Evolutionary conservation across 2,329 filamentous ascomycete genomes (phyloP), one percentile per base, ranked within the genome.

Genomic region (Microdochium bolleyi): DNA sequence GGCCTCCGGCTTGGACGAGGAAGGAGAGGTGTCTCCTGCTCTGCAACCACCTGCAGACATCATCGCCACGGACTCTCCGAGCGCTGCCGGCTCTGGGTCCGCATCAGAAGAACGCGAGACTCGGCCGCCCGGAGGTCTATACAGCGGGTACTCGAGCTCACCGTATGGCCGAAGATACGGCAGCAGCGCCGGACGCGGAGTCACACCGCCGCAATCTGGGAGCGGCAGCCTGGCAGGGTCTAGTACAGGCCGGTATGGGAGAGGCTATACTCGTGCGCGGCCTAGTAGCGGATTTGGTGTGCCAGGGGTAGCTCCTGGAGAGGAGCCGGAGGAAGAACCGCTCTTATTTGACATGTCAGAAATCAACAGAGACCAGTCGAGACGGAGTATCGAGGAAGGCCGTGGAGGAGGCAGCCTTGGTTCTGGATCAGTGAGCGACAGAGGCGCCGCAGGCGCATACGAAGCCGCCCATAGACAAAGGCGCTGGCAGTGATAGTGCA

Each of bases 311-410:
- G 63, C 64, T 0, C 67, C 70, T 9, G 75, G 80, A 48, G 70
- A 70, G 51, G 79, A 80, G 5, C 68, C 73, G 24, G 83, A 87
- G 55, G 86, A 88, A 52, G 86, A 89, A 61, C 84, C 83, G 0
- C 67, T 89, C 10, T 74, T 89, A 10, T 89, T 89, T 66, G 83
- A 86, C 57, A 82, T 89, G 75, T 87, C 83, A 34, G 86, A 89
- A 65, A 79, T 88, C 63, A 83, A 83, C 58, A 73, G 78, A 14
- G 63, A 66, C 19, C 75, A 77, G 53, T 76, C 77, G 48, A 72
- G 82, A 56, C 74, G 79, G 56, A 85, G 80, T 58, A 64, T 84
- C 8, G 82, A 85, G 58, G 82, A 84, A 56, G 69, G 67, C 1
- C 66, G 71, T 46, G 67, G 70, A 3, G 66, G 68, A 25, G 64